Base-by-base conservation (phyloP, 1,139 yeast species). In the Geotrichum bryndzae region DNA sequence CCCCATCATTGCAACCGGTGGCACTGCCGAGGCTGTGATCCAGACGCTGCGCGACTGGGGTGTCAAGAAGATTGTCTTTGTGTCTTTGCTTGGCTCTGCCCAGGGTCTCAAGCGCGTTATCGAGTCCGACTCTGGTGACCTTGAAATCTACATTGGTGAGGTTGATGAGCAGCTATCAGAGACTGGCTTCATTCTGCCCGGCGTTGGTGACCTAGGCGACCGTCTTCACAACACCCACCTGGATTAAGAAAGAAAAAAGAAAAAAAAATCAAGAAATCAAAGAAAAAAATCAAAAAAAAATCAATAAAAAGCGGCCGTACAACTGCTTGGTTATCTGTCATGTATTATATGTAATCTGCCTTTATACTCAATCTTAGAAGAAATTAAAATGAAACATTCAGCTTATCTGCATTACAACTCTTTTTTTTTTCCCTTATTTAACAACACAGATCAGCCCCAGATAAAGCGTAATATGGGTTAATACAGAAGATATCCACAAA, bases 1-100 rank as follows among this genome's bases (percentile, higher is more conserved):
- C 58, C 77, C 77, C 23, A 71, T 74, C 27, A 69, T 74, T 59
- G 77, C 77, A 10, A 74, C 77, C 8, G 77, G 77, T 18, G 76
- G 75, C 22, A 74, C 77, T 22, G 75, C 75, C 22, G 66, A 66
- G 31, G 77, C 77, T 6, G 76, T 72, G 25, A 68, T 74, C 57
- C 72, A 71, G 57, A 70, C 73, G 1, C 64, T 72, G 54, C 66
- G 62, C 63, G 77, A 74, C 53, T 74, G 77, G 75, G 74, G 73
- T 18, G 75, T 69, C 56, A 67, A 68, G 63, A 68, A 68, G 66
- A 70, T 74, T 51, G 68, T 74, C 48, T 68, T 73, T 56, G 68
- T 68, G 27, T 57, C 73, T 11, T 60, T 74, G 25, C 53, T 74
- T 11, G 74, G 72, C 11, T 65, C 70, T 55, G 61, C 62, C n/a